Evolutionary conservation across 441 rosid species (phyloP), one percentile per base, ranked within the genome.

Genomic region (Croton laevigatus): DNA sequence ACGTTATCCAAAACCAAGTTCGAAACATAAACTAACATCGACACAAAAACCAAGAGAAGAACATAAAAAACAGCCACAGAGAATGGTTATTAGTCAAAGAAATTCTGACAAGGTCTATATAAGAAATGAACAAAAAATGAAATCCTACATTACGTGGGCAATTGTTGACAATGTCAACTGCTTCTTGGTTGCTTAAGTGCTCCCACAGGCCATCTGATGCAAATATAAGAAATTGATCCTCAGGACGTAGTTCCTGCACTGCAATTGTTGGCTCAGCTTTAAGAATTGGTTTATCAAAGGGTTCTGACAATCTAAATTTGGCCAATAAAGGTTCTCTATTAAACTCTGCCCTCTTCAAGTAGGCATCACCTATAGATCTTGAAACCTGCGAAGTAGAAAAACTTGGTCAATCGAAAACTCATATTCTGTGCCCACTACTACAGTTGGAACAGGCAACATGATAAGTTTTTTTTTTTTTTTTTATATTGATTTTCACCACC

Each of bases 181-280:
- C 97, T 81, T 94, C 95, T 74, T 91, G 97, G 78, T 90, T 94
- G 78, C 86, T 88, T 27, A 94, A 82, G 80, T 94, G 97, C 75
- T 94, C 98, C 98, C 98, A 94, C 59, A 91, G 80, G 78, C 98
- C 98, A 83, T 91, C 98, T 4, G 98, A 94, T 17, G 97, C 98
- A 80, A 91, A 90, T 80, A 91, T 94, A 62, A 94, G 91, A 81
- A 94, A 94, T 69, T 83, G 91, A 78, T 94, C 95, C 73, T 89
- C 89, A 3, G 92, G 92, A 20, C 61, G 76, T 42, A 94, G 76
- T 80, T 81, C 86, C 68, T 89, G 92, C 71, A 91, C 97, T 13
- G 76, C 62, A 79, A 91, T 78, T 3, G 92, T 59, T 13, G 98
- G 98, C 77, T 94, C 97, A 1, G 97, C 95, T 80, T 76, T 84